These are phyloP conservation scores for Leccinum rimulosum DNA, from an alignment of 768 basidiomycete genomes.

Conservation along the genomic window DNA sequence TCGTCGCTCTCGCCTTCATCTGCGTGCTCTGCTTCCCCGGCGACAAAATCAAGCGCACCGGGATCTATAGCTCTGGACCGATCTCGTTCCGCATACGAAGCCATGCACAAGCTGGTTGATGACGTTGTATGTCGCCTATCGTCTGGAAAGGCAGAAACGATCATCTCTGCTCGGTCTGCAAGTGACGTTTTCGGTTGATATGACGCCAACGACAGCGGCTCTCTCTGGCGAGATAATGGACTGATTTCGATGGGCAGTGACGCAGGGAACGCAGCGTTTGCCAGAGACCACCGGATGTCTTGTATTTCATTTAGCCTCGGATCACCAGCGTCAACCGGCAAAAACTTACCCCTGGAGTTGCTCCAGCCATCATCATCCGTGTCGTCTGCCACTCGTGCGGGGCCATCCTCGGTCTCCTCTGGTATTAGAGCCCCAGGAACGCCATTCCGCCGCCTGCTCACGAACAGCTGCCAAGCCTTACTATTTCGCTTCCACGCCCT, in stretches of 20 bases:
- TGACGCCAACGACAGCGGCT: constrained; percentile 50
- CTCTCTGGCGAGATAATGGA: constrained; percentile 34
- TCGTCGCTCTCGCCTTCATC: constrained; percentile 35
- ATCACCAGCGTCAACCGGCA: neutral
- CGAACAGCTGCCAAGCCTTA: constrained; percentile 62
- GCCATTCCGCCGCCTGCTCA: constrained; percentile 34
- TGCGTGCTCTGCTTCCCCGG: constrained; percentile 50
- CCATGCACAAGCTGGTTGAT: constrained; percentile 53
- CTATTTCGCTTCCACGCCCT: constrained; percentile 66
- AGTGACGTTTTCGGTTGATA: constrained; percentile 54
- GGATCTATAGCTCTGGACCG: constrained; percentile 63
- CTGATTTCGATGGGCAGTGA: constrained; percentile 67
- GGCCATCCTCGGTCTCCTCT: constrained; percentile 35
- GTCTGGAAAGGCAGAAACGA: constrained; percentile 28
- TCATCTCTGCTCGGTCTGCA: constrained; percentile 35
- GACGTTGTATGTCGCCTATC: constrained; percentile 27
- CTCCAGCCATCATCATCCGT: constrained; percentile 27
- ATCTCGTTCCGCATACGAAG: constrained; percentile 69
- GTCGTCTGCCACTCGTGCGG: constrained; percentile 12
- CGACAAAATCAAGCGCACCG: constrained; percentile 60
- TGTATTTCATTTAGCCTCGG: constrained; percentile 8
- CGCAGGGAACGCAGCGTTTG: constrained; percentile 39
- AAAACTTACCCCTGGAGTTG: constrained; percentile 24
- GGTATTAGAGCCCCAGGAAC: constrained; percentile 33
- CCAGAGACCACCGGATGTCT: constrained; percentile 30